Conservation (phyloP, 2,329 filamentous ascomycete species). For the Trichophaea hybrida region DNA sequence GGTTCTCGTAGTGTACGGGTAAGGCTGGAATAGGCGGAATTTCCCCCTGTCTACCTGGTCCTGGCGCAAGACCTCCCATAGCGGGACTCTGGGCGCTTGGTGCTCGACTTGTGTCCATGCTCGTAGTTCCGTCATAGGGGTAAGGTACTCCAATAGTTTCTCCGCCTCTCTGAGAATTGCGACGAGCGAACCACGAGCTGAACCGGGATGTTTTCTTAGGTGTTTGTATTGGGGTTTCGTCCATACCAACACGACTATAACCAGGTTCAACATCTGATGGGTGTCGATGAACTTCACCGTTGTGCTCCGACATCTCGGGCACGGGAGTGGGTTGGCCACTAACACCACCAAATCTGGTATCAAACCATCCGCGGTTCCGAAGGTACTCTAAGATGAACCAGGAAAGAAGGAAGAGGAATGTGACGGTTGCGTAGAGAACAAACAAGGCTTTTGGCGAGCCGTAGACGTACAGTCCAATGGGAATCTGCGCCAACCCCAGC, state of each 20-base stretch:
- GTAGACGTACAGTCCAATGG: conserved; percentile 79
- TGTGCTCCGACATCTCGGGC: conserved; percentile 16
- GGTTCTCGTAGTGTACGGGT: conserved; percentile 7
- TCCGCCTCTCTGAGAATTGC: neutral
- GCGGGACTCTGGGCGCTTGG: conserved; percentile 19
- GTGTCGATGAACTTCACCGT: neutral
- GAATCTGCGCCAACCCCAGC: conserved; percentile 72
- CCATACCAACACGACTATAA: neutral
- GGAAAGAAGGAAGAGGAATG: conserved; percentile 52
- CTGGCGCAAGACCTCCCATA: conserved; percentile 17
- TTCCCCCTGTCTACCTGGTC: conserved; percentile 12
- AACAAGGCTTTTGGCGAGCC: conserved; percentile 77
- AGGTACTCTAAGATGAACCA: conserved; percentile 70
- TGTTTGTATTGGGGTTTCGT: neutral
- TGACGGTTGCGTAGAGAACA: conserved; percentile 70
- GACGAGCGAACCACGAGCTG: conserved; percentile 1
- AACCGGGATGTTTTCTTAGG: conserved; percentile 1
- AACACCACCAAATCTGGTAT: conserved; percentile 6
- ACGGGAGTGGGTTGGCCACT: neutral
- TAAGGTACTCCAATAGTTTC: conserved; percentile 5
- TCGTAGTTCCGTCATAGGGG: neutral
- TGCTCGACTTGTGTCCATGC: conserved; percentile 19
- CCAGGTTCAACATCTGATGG: neutral
- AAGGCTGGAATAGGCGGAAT: conserved; percentile 18
- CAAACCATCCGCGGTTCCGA: conserved; percentile 13